Evolutionary conservation across 208 protist species (phyloP), one percentile per base, ranked within the genome.

Genomic region (Trichomonas vaginalis): DNA sequence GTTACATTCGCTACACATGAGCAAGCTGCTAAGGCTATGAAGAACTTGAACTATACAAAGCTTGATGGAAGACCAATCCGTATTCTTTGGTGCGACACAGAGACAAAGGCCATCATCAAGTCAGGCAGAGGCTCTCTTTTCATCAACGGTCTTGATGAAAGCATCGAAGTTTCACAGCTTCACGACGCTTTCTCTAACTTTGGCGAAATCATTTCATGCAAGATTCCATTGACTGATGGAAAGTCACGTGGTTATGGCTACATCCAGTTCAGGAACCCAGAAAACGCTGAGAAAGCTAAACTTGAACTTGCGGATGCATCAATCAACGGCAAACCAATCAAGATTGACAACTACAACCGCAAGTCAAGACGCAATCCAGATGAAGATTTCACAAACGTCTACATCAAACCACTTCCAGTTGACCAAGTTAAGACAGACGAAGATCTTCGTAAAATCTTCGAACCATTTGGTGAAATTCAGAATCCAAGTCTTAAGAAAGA

Each of bases 401-500:
- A 80, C 23, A 80, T 80, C 61, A 80, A 80, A n/a, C 4, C 14
- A 8, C 23, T 80, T 35, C 61, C 61, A 80, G 27, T 9, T 17
- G 9, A 9, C 49, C n/a, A 61, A 61, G n/a, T 10, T 27, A 8
- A 80, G 8, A 80, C 61, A 12, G 27, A 80, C n/a, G 61, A 80
- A n/a, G 23, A 80, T n/a, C 61, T 80, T n/a, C 14, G n/a, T 8
- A 80, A 80, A 8, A 10, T 80, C n/a, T 80, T 80, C 61, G 9
- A 12, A 37, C 6, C 14, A 80, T 80, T 35, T n/a, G 61, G 61
- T 8, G 23, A 10, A 35, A 4, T 14, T n/a, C 0, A 9, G 0
- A 48, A 15, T 23, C 40, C 35, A 48, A 2, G 2, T 6, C 4
- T 99, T 3, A 98, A 98, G 80, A 97, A 96, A 95, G 97, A 99